Conservation (phyloP, 305 asterid genomes). For the Solanum hybrid region DNA sequence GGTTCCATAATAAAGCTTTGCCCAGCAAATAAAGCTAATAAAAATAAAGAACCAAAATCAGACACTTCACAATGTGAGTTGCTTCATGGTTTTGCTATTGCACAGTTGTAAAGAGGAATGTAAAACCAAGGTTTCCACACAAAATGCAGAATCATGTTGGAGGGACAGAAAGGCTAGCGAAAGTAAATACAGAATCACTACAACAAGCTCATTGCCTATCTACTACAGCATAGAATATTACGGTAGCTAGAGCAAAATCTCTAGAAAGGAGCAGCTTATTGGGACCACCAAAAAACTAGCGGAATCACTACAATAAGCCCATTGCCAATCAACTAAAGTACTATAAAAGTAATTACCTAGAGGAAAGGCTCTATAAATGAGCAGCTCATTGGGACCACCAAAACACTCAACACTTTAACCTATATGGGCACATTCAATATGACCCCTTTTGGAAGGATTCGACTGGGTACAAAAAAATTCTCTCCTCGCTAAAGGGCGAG, state of each 20-base stretch:
- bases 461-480: background rate
- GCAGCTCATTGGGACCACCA: background rate
- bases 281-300: background rate
- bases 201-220: background rate
- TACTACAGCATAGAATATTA: background rate
- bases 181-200: background rate
- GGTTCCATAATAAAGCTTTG: background rate
- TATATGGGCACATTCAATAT: background rate
- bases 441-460: background rate
- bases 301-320: background rate
- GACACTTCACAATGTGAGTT: background rate
- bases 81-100: background rate
- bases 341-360: background rate
- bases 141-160: background rate
- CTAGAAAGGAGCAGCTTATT: background rate
- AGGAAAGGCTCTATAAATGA: background rate
- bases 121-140: background rate
- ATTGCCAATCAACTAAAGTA: background rate
- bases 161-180: background rate
- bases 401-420: background rate
- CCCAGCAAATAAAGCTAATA: background rate
- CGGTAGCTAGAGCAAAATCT: background rate
- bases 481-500: background rate
- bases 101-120: background rate
- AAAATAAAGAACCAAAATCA: background rate